phyloP scores from a whole-genome alignment of 225 moss, liverwort and hornwort species.

The Marchantia paleacea region DNA sequence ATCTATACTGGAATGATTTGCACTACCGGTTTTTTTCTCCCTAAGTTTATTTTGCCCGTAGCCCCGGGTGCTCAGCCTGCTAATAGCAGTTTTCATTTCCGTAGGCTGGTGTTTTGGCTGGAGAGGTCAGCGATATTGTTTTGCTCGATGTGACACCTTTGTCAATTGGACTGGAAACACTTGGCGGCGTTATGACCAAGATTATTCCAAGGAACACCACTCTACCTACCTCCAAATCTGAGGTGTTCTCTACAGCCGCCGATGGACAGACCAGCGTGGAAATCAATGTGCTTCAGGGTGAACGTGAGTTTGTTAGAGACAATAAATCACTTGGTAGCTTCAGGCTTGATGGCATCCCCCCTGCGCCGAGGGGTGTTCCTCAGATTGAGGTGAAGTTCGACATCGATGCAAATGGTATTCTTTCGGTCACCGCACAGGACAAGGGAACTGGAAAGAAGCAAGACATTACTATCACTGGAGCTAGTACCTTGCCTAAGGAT shows the following conservation, averaged over 20 bases:
- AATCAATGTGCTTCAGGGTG: slow-evolving; percentile 91
- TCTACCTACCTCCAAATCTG: slow-evolving; percentile 86
- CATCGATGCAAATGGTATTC: slow-evolving; percentile 89
- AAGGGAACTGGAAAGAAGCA: slow-evolving; percentile 98
- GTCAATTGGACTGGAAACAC: slow-evolving; percentile 83
- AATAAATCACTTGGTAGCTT: slow-evolving; percentile 93
- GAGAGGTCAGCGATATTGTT: slow-evolving; percentile 93
- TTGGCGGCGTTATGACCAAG: slow-evolving; percentile 96
- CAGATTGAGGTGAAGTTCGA: slow-evolving; percentile 93
- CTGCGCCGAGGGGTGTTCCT: slow-evolving; percentile 87
- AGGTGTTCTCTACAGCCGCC: slow-evolving; percentile 89
- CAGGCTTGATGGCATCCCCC: slow-evolving; percentile 88
- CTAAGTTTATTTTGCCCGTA: background rate
- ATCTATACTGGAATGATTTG: background rate
- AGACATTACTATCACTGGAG: slow-evolving; percentile 93
- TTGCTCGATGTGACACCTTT: slow-evolving; percentile 83
- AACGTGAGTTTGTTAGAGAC: slow-evolving; percentile 92
- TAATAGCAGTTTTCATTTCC: background rate
- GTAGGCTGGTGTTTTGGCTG: slow-evolving; percentile 92
- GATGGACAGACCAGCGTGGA: slow-evolving; percentile 97
- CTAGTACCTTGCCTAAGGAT: slow-evolving; percentile 88
- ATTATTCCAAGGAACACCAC: slow-evolving; percentile 93
- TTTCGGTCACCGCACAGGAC: slow-evolving; percentile 79
- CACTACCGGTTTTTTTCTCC: background rate
- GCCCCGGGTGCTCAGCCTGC: too few relatives aligned